phyloP scores from a whole-genome alignment of 352 stramenopile genomes.

The Phytophthora ramorum region DNA sequence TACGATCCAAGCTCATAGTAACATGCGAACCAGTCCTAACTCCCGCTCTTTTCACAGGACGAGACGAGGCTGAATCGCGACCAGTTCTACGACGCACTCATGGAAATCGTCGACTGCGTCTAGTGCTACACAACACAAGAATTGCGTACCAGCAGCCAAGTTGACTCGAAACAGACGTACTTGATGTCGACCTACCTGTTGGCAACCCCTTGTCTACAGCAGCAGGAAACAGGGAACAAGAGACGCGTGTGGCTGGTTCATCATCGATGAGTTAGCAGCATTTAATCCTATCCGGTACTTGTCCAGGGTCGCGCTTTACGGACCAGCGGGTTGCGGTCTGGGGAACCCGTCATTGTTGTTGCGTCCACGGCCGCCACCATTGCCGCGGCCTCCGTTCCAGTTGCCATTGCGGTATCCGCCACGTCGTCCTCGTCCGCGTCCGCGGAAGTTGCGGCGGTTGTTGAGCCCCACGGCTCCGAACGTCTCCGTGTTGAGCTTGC shows the following conservation, averaged over 20 bases:
- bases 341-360: constrained; percentile 30
- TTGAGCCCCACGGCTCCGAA: constrained; percentile 88
- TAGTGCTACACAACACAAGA: constrained; percentile 3
- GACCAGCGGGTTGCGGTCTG: constrained; percentile 29
- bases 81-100: constrained; percentile 22
- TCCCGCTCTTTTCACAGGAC: too few species aligned
- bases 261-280: constrained; percentile 17
- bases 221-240: too few species aligned
- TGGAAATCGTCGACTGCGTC: constrained; percentile 15
- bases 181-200: not conserved
- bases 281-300: constrained; percentile 26
- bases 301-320: constrained; percentile 13
- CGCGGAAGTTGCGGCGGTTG: constrained; percentile 84
- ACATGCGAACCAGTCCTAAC: too few species aligned
- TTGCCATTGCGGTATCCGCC: constrained; percentile 43
- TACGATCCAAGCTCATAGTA: too few species aligned
- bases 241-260: constrained; percentile 12
- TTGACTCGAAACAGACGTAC: not conserved
- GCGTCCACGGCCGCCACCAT: constrained; percentile 33
- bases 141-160: not conserved
- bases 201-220: too few species aligned
- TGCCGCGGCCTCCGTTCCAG: constrained; percentile 43
- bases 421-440: constrained; percentile 55
- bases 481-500: constrained; percentile 90
- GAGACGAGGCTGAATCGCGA: constrained; percentile 13